These are phyloP conservation scores for Aspergillus intermedius DNA, from an alignment of 2,329 filamentous ascomycete species.

Conservation along the genomic window DNA sequence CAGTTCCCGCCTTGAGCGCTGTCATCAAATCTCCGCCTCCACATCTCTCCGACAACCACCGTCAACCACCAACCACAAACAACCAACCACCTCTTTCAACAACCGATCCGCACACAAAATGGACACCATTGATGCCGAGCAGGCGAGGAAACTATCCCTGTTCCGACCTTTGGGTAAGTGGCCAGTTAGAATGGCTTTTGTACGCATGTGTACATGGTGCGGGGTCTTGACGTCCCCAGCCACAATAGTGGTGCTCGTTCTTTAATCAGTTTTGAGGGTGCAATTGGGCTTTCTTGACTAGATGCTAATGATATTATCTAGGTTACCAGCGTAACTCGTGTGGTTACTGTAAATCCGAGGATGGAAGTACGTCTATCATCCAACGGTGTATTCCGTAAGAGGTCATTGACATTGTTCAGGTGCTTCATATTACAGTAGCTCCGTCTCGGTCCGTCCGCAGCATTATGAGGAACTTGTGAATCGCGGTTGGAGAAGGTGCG, in stretches of 20 bases:
- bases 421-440: slow-evolving; percentile 42
- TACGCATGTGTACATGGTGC: not conserved
- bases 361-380: slow-evolving; percentile 37
- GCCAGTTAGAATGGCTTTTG: slow-evolving; percentile 26
- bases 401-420: slow-evolving; percentile 24
- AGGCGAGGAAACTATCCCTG: slow-evolving; percentile 37
- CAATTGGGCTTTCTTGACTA: not conserved
- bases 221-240: not conserved
- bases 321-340: slow-evolving; percentile 44
- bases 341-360: slow-evolving; percentile 43
- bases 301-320: slow-evolving; percentile 10
- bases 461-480: slow-evolving; percentile 45
- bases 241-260: too few species aligned
- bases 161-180: slow-evolving; percentile 41
- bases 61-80: not conserved
- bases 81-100: not conserved
- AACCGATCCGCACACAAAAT: not conserved
- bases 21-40: slow-evolving; percentile 4
- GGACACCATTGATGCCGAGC: slow-evolving; percentile 29
- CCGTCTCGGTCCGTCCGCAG: slow-evolving; percentile 36
- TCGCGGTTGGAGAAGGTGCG: slow-evolving; percentile 42
- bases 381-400: slow-evolving; percentile 1
- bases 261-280: not conserved
- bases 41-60: not conserved
- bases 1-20: slow-evolving; percentile 18